phyloP scores from a whole-genome alignment of 768 basidiomycete species.

The Termitomyces sp. region DNA sequence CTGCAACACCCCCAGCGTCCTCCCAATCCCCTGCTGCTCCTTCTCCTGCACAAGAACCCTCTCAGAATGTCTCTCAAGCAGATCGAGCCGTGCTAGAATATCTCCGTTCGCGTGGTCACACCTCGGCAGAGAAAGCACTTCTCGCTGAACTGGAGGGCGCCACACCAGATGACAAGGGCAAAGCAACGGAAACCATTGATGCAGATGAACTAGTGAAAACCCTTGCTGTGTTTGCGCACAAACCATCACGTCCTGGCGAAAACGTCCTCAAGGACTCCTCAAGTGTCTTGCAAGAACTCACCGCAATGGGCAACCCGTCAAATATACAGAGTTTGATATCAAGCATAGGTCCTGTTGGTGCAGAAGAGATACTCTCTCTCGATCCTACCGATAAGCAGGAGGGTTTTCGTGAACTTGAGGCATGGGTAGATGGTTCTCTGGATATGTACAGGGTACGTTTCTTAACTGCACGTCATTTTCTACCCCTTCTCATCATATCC shows the following conservation, averaged over 20 bases:
- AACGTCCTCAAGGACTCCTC: slow-evolving; percentile 68
- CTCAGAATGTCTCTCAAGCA: slow-evolving; percentile 33
- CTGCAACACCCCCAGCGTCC: slow-evolving; percentile 46
- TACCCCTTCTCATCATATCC: not conserved
- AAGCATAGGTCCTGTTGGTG: slow-evolving; percentile 75
- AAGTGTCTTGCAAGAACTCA: slow-evolving; percentile 66
- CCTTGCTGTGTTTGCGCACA: slow-evolving; percentile 67
- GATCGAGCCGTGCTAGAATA: slow-evolving; percentile 50
- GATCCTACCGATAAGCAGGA: slow-evolving; percentile 87
- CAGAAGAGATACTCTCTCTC: slow-evolving; percentile 76
- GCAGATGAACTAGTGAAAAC: slow-evolving; percentile 54
- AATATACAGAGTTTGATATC: slow-evolving; percentile 76
- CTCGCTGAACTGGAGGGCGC: slow-evolving; percentile 41
- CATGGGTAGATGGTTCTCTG: slow-evolving; percentile 87
- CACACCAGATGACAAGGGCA: slow-evolving; percentile 44
- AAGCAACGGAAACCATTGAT: slow-evolving; percentile 39
- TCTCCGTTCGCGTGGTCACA: slow-evolving; percentile 47
- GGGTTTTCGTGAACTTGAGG: slow-evolving; percentile 81
- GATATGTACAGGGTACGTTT: slow-evolving; percentile 80
- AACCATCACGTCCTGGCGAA: slow-evolving; percentile 63
- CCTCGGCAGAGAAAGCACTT: slow-evolving; percentile 48
- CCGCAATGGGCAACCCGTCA: slow-evolving; percentile 64
- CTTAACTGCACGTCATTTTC: slow-evolving; percentile 22
- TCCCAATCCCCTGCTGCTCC: slow-evolving; percentile 48
- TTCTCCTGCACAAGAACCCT: slow-evolving; percentile 41